Conservation (phyloP, 371 early-diverging fungal species). For the Apophysomyces variabilis region DNA sequence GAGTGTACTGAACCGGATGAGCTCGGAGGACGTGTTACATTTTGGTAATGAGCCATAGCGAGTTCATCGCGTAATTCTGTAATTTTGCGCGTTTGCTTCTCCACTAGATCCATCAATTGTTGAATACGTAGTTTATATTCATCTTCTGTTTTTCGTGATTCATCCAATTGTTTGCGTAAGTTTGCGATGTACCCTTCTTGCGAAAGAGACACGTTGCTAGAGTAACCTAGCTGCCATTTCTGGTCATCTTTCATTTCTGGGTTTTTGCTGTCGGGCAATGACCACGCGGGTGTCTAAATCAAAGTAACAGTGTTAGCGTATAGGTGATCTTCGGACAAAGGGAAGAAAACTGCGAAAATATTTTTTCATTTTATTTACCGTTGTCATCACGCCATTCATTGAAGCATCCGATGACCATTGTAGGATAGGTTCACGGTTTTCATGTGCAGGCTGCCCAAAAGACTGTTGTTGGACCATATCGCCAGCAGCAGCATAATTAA, state of each 20-base stretch:
- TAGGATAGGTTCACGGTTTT: neutral
- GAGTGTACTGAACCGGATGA: neutral
- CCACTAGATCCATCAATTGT: slow-evolving; percentile 4
- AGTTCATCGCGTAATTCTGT: neutral
- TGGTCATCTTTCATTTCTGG: neutral
- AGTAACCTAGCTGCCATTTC: neutral
- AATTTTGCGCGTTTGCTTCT: slow-evolving; percentile 5
- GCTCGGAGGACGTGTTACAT: neutral
- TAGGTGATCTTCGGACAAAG: too few relatives aligned
- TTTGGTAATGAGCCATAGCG: neutral
- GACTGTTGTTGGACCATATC: neutral
- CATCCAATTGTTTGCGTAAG: neutral
- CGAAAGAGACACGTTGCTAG: neutral
- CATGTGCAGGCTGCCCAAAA: neutral
- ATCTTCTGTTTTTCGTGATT: neutral
- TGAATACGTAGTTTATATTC: slow-evolving; percentile 7
- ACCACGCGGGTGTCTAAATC: neutral
- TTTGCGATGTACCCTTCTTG: neutral
- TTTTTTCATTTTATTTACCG: neutral
- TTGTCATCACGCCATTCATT: neutral
- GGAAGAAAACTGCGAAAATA: too few relatives aligned
- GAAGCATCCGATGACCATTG: neutral
- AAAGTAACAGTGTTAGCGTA: too few relatives aligned
- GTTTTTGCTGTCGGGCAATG: neutral
- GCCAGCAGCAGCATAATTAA: neutral